Evolutionary conservation across 2,329 filamentous ascomycete genomes (phyloP), one percentile per base, ranked within the genome.

Genomic region (Coccinonectria pachysandricola): DNA sequence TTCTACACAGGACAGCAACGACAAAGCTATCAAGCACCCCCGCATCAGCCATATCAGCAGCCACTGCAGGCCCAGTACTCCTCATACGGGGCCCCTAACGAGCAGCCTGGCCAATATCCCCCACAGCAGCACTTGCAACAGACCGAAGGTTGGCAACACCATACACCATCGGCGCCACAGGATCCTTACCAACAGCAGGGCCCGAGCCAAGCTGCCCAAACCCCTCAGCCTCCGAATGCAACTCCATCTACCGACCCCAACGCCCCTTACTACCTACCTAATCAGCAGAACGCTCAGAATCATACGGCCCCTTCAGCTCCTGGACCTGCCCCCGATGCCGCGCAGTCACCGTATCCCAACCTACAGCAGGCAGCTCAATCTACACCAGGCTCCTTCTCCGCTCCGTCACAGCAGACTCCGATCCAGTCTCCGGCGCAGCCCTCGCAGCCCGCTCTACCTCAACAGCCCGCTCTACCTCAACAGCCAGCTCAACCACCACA

Each of bases 1-100:
- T 95, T 81, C 52, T 95, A 95, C 52, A 82, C 75, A 9, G 73
- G 74, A 18, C 79, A 77, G 40, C 60, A 70, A 21, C 61, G 50
- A 21, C 47, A 52, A 9, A 59, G 60, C 19, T 66, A 67, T 54
- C 68, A 69, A 27, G 60, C 64, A 19, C 77, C 75, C 35, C 52
- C 61, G 30, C 46, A 30, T 13, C 46, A 47, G 12, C 37, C 32
- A 8, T 49, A 49, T 32, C 56, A 40, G 32, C 42, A 45, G 19
- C 33, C 28, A 25, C 54, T 26, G 6, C 45, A 48, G 21, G 37
- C 45, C 20, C 64, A 62, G 31, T 65, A 62, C 40, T 35, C 57
- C 8, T 35, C 52, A 7, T 70, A 66, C 31, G 52, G 48, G 9
- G 59, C 65, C 5, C 40, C 56, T 5, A 48, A 56, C 15, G 49